phyloP scores from a whole-genome alignment of 805 yeast species.

The Starmerella floris region DNA sequence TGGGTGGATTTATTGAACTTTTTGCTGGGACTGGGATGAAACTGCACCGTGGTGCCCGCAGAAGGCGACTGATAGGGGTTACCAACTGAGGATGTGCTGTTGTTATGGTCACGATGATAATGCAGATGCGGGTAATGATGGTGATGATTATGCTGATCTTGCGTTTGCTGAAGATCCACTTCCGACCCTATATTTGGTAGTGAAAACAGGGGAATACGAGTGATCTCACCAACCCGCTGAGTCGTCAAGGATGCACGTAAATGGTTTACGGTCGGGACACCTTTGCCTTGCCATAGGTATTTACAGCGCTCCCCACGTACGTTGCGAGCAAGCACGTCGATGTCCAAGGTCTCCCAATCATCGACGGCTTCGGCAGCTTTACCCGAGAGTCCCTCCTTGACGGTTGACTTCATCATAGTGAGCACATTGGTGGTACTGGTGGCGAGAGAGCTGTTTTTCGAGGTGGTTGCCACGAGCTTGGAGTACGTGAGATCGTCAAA shows the following conservation, averaged over 20 bases:
- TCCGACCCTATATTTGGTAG: not conserved
- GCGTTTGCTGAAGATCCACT: not conserved
- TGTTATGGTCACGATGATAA: not conserved
- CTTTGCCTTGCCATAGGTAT: constrained; percentile 20
- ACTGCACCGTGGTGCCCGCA: not conserved
- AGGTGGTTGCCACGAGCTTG: constrained; percentile 36
- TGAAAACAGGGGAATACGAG: constrained; percentile 12
- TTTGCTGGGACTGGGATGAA: not conserved
- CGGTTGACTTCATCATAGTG: constrained; percentile 53
- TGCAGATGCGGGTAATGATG: not conserved
- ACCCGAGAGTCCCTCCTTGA: constrained; percentile 40
- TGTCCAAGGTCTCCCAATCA: constrained; percentile 21
- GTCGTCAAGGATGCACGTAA: constrained; percentile 2
- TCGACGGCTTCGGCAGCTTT: constrained; percentile 15
- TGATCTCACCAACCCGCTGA: not conserved
- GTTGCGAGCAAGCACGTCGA: constrained; percentile 16
- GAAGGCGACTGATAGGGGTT: not conserved
- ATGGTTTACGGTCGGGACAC: constrained; percentile 15
- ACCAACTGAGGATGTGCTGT: not conserved
- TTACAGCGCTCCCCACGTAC: constrained; percentile 20
- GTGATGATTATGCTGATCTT: not conserved
- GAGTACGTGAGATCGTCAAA: constrained; percentile 46
- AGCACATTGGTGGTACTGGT: constrained; percentile 23
- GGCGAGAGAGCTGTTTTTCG: constrained; percentile 28
- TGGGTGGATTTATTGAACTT: not conserved